Evolutionary conservation across 257 asterid species (phyloP).

Genomic region (Pogostemon cablin): DNA sequence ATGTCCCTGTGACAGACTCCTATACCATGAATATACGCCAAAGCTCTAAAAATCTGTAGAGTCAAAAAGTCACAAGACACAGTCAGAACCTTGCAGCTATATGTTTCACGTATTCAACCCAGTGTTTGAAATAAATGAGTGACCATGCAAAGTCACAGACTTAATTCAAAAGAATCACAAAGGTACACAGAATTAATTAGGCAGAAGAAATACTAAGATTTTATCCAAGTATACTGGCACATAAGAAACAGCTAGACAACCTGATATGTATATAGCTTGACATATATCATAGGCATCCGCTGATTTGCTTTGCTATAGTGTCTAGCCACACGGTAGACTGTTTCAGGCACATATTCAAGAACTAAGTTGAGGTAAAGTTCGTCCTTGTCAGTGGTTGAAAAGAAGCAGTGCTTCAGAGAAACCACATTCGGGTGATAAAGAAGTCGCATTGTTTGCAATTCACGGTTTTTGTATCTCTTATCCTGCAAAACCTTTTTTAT

Average conservation of each 20-base stretch:
- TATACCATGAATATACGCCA: conserved; percentile 80
- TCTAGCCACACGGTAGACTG: conserved; percentile 66
- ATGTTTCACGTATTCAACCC: conserved; percentile 16
- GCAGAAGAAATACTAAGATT: neutral
- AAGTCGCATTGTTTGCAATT: conserved; percentile 80
- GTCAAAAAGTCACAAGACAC: conserved; percentile 10
- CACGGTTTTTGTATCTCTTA: conserved; percentile 79
- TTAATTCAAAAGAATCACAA: neutral
- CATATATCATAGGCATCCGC: conserved; percentile 79
- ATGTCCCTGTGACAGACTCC: conserved; percentile 92
- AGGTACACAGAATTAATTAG: neutral
- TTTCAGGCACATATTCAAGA: conserved; percentile 84
- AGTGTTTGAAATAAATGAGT: neutral
- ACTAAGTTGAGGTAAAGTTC: conserved; percentile 79
- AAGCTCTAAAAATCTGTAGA: conserved; percentile 76
- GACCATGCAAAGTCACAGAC: neutral
- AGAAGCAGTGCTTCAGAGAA: conserved; percentile 79
- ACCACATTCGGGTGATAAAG: conserved; percentile 85
- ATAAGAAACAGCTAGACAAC: conserved; percentile 35
- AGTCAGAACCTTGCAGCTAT: conserved; percentile 26
- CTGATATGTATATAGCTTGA: conserved; percentile 81
- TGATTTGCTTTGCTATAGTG: conserved; percentile 81
- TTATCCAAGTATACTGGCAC: conserved; percentile 7
- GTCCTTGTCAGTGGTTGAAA: conserved; percentile 78
- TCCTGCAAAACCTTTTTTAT: conserved; percentile 82